phyloP scores from a whole-genome alignment of 495 filamentous ascomycete species.

The Annulohypoxylon bovei region DNA sequence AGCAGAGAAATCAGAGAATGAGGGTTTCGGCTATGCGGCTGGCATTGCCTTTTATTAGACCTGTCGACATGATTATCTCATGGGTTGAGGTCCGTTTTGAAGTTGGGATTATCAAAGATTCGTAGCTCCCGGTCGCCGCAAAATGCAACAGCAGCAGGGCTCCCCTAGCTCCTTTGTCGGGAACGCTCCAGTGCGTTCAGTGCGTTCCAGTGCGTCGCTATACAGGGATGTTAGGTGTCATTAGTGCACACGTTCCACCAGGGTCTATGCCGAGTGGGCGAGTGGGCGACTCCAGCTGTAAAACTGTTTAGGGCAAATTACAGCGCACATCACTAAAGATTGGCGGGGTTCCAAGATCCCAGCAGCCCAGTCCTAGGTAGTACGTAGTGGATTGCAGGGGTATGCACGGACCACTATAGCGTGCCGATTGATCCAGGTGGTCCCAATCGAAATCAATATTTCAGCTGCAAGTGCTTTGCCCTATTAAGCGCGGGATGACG shows the following conservation, averaged over 20 bases:
- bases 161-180: not conserved
- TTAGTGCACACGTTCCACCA: constrained; percentile 20
- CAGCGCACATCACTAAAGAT: constrained; percentile 19
- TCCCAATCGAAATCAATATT: constrained; percentile 5
- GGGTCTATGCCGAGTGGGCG: constrained; percentile 16
- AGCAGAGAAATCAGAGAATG: not conserved
- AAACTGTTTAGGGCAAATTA: constrained; percentile 22
- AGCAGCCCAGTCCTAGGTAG: not conserved
- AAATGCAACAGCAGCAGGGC: constrained; percentile 34
- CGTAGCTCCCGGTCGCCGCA: constrained; percentile 21
- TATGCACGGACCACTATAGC: constrained; percentile 20
- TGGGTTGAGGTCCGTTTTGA: constrained; percentile 12
- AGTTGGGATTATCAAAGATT: constrained; percentile 18
- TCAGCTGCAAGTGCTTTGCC: not conserved
- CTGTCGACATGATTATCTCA: constrained; percentile 22
- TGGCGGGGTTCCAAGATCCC: constrained; percentile 21
- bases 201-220: not conserved
- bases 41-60: constrained; percentile 4
- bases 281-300: too few species aligned
- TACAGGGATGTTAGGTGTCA: constrained; percentile 16
- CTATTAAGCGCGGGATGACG: constrained; percentile 33
- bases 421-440: constrained; percentile 35
- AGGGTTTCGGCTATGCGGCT: not conserved
- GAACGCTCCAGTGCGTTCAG: constrained; percentile 9
- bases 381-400: not conserved